Evolutionary conservation across 495 filamentous ascomycete genomes (phyloP).

Genomic region (Neurospora terricola): DNA sequence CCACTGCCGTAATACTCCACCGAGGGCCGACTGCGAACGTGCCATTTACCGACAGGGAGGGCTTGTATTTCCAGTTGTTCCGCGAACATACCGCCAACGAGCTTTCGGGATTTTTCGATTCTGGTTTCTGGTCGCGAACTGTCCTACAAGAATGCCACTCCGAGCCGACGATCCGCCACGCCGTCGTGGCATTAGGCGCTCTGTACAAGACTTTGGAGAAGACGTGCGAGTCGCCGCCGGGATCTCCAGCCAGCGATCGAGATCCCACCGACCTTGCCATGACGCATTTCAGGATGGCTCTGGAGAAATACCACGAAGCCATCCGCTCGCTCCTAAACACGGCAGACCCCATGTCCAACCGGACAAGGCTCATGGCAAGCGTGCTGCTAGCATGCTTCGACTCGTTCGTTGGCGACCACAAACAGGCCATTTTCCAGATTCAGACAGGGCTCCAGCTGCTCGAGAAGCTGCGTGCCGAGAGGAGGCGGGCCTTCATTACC

Average conservation of each 20-base stretch:
- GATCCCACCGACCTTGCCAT: slow-evolving; percentile 24
- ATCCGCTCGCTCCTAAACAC: slow-evolving; percentile 25
- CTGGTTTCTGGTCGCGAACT: slow-evolving; percentile 49
- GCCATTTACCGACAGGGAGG: slow-evolving; percentile 35
- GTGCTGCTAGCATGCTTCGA: slow-evolving; percentile 41
- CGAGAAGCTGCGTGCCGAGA: slow-evolving; percentile 31
- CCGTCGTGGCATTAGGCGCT: slow-evolving; percentile 53
- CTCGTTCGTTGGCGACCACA: slow-evolving; percentile 42
- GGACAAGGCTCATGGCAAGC: slow-evolving; percentile 39
- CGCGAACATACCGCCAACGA: slow-evolving; percentile 45
- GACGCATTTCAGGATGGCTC: slow-evolving; percentile 35
- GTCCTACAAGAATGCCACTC: slow-evolving; percentile 51
- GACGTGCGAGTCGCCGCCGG: slow-evolving; percentile 37
- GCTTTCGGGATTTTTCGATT: slow-evolving; percentile 52
- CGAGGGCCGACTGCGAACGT: slow-evolving; percentile 23
- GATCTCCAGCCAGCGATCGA: slow-evolving; percentile 24
- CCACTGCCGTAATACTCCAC: slow-evolving; percentile 13
- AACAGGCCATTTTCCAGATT: slow-evolving; percentile 35
- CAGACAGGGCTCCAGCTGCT: slow-evolving; percentile 36
- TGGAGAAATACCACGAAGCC: slow-evolving; percentile 36
- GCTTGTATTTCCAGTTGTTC: slow-evolving; percentile 51
- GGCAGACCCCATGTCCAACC: slow-evolving; percentile 24
- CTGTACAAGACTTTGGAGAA: slow-evolving; percentile 52
- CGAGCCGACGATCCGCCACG: slow-evolving; percentile 54
- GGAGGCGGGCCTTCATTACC: slow-evolving; percentile 27